Base-by-base conservation (phyloP, 2,329 filamentous ascomycete genomes). In the Plectosphaerella plurivora region DNA sequence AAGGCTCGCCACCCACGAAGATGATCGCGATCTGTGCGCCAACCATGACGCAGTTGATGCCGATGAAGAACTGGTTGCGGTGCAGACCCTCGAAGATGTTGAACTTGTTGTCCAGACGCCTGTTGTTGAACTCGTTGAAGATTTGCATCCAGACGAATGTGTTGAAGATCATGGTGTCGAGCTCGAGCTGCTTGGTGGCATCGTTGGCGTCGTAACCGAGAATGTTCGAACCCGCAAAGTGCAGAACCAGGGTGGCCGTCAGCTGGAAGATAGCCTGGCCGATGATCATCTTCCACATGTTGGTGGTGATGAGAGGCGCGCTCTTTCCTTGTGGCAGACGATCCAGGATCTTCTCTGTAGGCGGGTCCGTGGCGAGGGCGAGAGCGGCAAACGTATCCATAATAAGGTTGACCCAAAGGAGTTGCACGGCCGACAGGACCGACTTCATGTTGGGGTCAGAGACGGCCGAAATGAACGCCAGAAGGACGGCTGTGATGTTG, bases 131-230 rank as follows among this genome's bases (percentile, higher is more conserved):
- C 65, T 84, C 77, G 65, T 87, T 87, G 71, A 87, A 88, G 55
- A 88, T 86, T 61, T 88, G 84, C 75, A 88, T 82, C 83, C 84
- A 88, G 3, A 88, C 84, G 59, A 86, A 88, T 0, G 79, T 83
- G 66, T 88, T 88, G 71, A 88, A 88, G 46, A 88, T 78, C 53
- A 86, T 73, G 1, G 83, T 85, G 56, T 81, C 73, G 35, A 84
- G 69, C 58, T 79, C 64, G 6, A 60, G 61, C 51, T 66, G 70
- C 18, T 76, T 67, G 20, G 68, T 65, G 44, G 71, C 66, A 47
- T 76, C 60, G 50, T 64, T 51, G 15, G 63, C 55, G 47, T 74
- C 64, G 60, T 82, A 83, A 45, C 71, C 62, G 15, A 87, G 74
- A 36, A 87, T 79, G 8, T 70, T 63, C 50, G 70, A 70, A 1